Percentiles rank a stretch among this genome's conserved stretches.
phyloP scores from a whole-genome alignment of 768 basidiomycete species.

The Mycena kentingensis region DNA sequence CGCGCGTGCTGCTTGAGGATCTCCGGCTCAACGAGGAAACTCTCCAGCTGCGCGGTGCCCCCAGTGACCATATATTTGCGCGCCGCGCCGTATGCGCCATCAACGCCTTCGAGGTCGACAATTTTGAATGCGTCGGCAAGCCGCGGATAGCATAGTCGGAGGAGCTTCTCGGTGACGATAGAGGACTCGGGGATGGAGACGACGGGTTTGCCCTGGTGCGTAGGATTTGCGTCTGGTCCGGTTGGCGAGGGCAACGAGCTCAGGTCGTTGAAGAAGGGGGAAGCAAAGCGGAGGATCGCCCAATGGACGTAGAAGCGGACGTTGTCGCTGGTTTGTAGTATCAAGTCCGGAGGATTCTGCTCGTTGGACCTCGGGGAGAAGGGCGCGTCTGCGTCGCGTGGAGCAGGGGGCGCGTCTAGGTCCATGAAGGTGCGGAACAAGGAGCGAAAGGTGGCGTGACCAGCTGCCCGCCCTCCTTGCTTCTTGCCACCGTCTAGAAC shows the following conservation, averaged over 20 bases:
- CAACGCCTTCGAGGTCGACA: conserved; percentile 32
- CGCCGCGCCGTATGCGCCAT: conserved; percentile 35
- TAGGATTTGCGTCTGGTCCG: conserved; percentile 26
- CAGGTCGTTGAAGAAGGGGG: conserved; percentile 33
- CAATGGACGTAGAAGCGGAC: conserved; percentile 44
- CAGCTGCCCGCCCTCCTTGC: too few species aligned
- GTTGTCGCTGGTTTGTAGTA: conserved; percentile 42
- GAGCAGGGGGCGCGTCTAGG: too few species aligned
- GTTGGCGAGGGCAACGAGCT: conserved; percentile 33
- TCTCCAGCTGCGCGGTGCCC: conserved; percentile 26
- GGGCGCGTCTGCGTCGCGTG: conserved; percentile 10
- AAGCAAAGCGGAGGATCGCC: conserved; percentile 42
- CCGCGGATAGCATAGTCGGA: conserved; percentile 38
- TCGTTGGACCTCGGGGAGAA: conserved; percentile 12
- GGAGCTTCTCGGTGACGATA: conserved; percentile 33
- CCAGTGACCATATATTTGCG: conserved; percentile 39
- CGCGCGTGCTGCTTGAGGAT: conserved; percentile 17
- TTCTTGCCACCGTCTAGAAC: too few species aligned
- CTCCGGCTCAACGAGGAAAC: conserved; percentile 7
- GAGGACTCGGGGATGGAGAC: conserved; percentile 37
- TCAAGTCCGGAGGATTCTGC: conserved; percentile 40
- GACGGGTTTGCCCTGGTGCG: conserved; percentile 32
- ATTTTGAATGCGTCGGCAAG: conserved; percentile 11
- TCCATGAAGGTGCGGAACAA: too few species aligned
- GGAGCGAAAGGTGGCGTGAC: too few species aligned